A percentile compares a stretch with the other conserved stretches of the same genome.
phyloP scores from a whole-genome alignment of 306 rosid genomes.

The Lotus japonicus region DNA sequence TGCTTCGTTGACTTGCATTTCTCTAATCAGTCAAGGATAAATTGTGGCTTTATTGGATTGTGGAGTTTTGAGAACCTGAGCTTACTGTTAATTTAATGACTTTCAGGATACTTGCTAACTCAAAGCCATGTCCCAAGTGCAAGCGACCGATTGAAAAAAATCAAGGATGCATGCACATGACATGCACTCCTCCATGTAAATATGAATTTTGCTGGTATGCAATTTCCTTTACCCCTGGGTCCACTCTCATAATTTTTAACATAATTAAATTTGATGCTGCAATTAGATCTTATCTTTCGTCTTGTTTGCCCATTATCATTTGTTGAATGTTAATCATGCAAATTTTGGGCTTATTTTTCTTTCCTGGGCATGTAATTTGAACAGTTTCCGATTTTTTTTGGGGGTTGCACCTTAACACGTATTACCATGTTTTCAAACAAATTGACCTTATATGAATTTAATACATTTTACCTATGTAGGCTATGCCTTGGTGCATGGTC shows the following conservation, averaged over 20 bases:
- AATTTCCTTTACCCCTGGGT: not conserved
- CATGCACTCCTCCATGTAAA: slow-evolving; percentile 88
- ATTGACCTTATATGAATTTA: not conserved
- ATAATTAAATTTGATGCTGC: not conserved
- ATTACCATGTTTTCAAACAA: not conserved
- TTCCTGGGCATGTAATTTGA: not conserved
- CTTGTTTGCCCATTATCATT: not conserved
- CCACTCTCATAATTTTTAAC: not conserved
- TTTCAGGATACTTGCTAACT: slow-evolving; percentile 64
- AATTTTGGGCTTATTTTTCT: not conserved
- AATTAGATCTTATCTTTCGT: not conserved
- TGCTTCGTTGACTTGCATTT: slow-evolving; percentile 1
- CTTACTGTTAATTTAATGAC: slow-evolving; percentile 19
- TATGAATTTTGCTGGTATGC: slow-evolving; percentile 89
- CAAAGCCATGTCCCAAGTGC: slow-evolving; percentile 90
- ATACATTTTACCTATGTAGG: slow-evolving; percentile 41
- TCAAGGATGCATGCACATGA: slow-evolving; percentile 94
- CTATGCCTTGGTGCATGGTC: slow-evolving; percentile 92
- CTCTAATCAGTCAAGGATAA: not conserved
- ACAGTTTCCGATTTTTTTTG: not conserved
- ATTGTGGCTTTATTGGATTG: not conserved
- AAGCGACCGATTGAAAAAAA: slow-evolving; percentile 88
- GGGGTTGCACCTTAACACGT: not conserved
- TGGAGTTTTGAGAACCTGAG: not conserved
- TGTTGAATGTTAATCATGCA: not conserved